A percentile compares a stretch with the other conserved stretches of the same genome.
These are phyloP conservation scores for Fusarium napiforme DNA, from an alignment of 2,329 filamentous ascomycete genomes.

Conservation along the genomic window DNA sequence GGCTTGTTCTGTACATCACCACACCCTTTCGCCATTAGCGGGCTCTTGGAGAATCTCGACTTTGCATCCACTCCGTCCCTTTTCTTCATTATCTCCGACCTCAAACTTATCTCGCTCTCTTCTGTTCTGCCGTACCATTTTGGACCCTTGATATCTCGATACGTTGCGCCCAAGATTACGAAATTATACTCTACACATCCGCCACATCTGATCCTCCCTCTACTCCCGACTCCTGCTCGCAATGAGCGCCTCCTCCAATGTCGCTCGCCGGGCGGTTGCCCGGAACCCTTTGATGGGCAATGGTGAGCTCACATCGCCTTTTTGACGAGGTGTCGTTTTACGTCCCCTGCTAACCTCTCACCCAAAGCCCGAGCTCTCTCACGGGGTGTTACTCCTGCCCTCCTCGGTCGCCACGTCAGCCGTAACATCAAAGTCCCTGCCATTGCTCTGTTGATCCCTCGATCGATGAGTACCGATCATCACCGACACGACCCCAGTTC, in stretches of 20 bases:
- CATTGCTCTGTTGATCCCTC: conserved; percentile 68
- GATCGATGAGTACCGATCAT: conserved; percentile 68
- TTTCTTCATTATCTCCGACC: conserved; percentile 40
- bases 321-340: conserved; percentile 3
- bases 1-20: conserved; percentile 22
- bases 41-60: conserved; percentile 39
- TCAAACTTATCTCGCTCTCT: conserved; percentile 7
- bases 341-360: conserved; percentile 40
- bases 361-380: conserved; percentile 58
- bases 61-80: conserved; percentile 41
- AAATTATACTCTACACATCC: conserved; percentile 12
- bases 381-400: conserved; percentile 58
- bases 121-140: conserved; percentile 3
- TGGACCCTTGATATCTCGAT: conserved; percentile 12
- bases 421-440: conserved; percentile 60
- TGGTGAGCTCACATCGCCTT: conserved; percentile 51
- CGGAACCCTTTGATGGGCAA: conserved; percentile 63
- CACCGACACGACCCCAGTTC: conserved; percentile 62
- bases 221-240: conserved; percentile 36
- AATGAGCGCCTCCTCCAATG: conserved; percentile 68
- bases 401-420: conserved; percentile 59
- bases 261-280: conserved; percentile 65
- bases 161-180: conserved; percentile 14
- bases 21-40: conserved; percentile 36
- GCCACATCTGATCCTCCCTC: conserved; percentile 14